Conservation (phyloP, 768 basidiomycete species). For the Sistotremastrum suecicum region DNA sequence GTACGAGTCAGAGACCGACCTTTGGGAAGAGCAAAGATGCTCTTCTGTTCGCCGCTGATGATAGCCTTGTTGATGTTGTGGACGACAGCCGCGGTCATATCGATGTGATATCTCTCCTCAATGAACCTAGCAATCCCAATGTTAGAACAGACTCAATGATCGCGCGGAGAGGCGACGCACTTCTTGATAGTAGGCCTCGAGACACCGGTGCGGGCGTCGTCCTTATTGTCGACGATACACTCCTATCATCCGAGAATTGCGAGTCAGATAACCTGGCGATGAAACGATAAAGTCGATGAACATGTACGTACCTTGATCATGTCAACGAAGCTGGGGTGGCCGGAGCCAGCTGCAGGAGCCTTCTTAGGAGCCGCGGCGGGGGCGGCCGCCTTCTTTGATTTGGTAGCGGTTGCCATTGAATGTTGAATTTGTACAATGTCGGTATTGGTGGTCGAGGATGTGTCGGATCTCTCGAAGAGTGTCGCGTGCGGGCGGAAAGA, state of each 20-base stretch:
- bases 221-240: constrained; percentile 51
- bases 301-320: constrained; percentile 24
- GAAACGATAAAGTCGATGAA: neutral
- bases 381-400: constrained; percentile 4
- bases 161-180: constrained; percentile 25
- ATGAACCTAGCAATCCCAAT: constrained; percentile 44
- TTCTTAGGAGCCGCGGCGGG: constrained; percentile 14
- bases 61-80: constrained; percentile 74
- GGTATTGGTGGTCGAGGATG: neutral
- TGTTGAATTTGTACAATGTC: neutral
- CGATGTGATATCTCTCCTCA: constrained; percentile 68
- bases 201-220: constrained; percentile 56
- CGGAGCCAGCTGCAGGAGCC: constrained; percentile 12
- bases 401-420: constrained; percentile 2
- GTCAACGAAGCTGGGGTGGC: constrained; percentile 23
- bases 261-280: neutral
- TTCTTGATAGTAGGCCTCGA: constrained; percentile 74
- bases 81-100: constrained; percentile 65
- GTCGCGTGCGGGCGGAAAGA: neutral
- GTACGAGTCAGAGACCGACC: constrained; percentile 28
- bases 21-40: constrained; percentile 77
- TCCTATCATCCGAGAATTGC: constrained; percentile 31
- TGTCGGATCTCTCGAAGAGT: neutral
- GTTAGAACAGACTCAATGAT: neutral
- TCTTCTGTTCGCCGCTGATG: constrained; percentile 66